phyloP scores from a whole-genome alignment of 371 early-diverging fungal species.

The Fennellomyces sp. region DNA sequence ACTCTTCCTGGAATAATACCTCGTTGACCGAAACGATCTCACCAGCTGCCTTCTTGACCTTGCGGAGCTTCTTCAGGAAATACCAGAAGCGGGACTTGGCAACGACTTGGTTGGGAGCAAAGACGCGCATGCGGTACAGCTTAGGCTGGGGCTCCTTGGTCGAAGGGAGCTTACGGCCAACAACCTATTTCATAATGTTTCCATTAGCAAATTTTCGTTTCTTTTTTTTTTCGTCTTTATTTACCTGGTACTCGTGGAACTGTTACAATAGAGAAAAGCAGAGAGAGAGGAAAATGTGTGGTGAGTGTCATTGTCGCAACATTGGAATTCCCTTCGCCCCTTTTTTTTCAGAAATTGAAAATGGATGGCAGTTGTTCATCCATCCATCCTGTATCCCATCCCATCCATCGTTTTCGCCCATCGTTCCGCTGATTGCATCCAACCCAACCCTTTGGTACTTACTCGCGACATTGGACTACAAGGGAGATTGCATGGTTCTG shows the following conservation, averaged over 20 bases:
- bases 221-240: background rate
- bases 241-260: conserved; percentile 72
- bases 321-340: background rate
- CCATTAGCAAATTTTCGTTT: background rate
- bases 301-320: too few species aligned
- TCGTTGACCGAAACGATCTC: conserved; percentile 98
- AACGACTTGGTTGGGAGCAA: conserved; percentile 98
- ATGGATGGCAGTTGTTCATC: background rate
- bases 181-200: conserved; percentile 59
- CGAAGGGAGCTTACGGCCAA: conserved; percentile 95
- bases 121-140: conserved; percentile 98
- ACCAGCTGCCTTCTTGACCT: conserved; percentile 98
- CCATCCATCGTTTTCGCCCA: conserved; percentile 3
- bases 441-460: background rate
- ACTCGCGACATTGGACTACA: conserved; percentile 6
- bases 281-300: too few species aligned
- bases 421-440: conserved; percentile 3
- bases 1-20: conserved; percentile 40
- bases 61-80: conserved; percentile 97
- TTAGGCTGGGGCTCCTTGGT: conserved; percentile 93
- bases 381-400: too few species aligned
- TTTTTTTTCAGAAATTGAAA: background rate
- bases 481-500: background rate
- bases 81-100: conserved; percentile 99
- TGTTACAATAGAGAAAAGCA: too few species aligned